phyloP scores from a whole-genome alignment of 345 rosid genomes.

The Eucalyptus curtisii region DNA sequence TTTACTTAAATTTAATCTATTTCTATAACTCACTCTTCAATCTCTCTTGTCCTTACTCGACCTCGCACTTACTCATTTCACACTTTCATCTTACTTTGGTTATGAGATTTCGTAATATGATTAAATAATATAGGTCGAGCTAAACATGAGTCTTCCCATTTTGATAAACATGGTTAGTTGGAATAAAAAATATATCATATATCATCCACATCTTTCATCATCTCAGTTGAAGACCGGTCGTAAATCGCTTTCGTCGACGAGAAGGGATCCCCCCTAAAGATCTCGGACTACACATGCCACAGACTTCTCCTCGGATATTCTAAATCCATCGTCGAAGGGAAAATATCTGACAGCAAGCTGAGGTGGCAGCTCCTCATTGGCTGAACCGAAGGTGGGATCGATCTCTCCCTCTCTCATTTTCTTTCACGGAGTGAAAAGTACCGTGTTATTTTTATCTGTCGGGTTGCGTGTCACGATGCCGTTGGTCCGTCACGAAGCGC shows the following conservation, averaged over 20 bases:
- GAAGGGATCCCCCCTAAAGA: fast-evolving
- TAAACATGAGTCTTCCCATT: too few species aligned
- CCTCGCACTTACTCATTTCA: fast-evolving
- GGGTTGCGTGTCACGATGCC: neutral
- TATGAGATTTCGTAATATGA: fast-evolving
- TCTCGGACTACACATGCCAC: neutral
- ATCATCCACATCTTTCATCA: too few species aligned
- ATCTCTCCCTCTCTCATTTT: neutral
- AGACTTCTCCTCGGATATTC: neutral
- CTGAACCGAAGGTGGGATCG: neutral
- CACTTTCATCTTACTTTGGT: fast-evolving
- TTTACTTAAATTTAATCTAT: fast-evolving
- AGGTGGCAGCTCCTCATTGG: neutral
- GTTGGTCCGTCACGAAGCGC: neutral
- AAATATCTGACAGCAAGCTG: neutral
- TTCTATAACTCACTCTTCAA: too few species aligned
- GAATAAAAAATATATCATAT: neutral
- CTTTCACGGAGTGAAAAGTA: neutral
- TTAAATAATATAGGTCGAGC: too few species aligned
- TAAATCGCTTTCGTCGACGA: neutral
- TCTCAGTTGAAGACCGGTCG: neutral
- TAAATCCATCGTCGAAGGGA: neutral
- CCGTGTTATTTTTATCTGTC: neutral
- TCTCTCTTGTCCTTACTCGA: fast-evolving
- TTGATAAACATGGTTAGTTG: neutral